phyloP scores from a whole-genome alignment of 78 protist species.

The Polysphondylium violaceum region DNA sequence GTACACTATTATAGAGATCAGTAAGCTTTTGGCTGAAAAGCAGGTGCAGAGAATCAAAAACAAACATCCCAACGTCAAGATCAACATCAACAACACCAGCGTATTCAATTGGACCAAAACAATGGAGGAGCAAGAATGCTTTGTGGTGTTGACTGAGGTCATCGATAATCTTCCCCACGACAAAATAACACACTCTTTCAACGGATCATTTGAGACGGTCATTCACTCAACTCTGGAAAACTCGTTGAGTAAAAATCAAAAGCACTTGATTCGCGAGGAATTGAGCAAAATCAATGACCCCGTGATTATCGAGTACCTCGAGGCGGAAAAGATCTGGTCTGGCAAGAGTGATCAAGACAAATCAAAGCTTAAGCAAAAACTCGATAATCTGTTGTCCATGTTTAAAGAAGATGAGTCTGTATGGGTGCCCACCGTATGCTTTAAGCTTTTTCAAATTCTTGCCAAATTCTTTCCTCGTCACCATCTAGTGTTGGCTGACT shows the following conservation, averaged over 20 bases:
- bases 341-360: not conserved
- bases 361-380: not conserved
- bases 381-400: not conserved
- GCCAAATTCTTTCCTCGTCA: slow-evolving; percentile 43
- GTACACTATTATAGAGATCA: slow-evolving; percentile 63
- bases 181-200: slow-evolving; percentile 2
- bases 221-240: not conserved
- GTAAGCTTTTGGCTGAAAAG: slow-evolving; percentile 40
- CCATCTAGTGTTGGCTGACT: slow-evolving; percentile 59
- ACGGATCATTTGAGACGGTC: slow-evolving; percentile 36
- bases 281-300: slow-evolving; percentile 23
- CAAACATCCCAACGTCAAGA: slow-evolving; percentile 27
- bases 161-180: slow-evolving; percentile 76
- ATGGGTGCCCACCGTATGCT: slow-evolving; percentile 53
- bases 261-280: not conserved
- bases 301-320: slow-evolving; percentile 35
- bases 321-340: not conserved
- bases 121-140: slow-evolving; percentile 50
- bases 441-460: slow-evolving; percentile 68
- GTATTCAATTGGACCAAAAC: slow-evolving; percentile 63
- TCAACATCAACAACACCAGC: slow-evolving; percentile 20
- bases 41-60: slow-evolving; percentile 50
- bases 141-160: slow-evolving; percentile 56
- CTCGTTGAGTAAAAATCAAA: not conserved
- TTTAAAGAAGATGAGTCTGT: slow-evolving; percentile 24